phyloP scores from a whole-genome alignment of 805 yeast species.

The Saccharomyces cerevisiae region DNA sequence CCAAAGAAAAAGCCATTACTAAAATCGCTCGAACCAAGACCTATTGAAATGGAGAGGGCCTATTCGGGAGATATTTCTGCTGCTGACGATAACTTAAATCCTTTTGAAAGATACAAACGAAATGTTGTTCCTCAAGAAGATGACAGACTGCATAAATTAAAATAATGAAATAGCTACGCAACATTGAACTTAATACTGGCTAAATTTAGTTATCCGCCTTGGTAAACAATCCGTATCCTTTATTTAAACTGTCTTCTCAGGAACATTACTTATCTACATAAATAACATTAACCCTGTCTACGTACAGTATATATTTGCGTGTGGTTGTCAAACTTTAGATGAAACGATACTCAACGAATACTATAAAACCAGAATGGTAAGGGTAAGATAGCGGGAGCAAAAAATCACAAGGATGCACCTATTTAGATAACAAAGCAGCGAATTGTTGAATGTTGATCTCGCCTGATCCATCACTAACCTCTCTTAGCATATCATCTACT shows the following conservation, averaged over 20 bases:
- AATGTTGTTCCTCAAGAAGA: conserved; percentile 33
- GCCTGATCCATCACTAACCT: conserved; percentile 93
- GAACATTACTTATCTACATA: neutral
- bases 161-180: neutral
- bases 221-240: neutral
- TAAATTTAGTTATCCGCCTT: neutral
- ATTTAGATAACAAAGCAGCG: conserved; percentile 81
- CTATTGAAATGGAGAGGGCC: conserved; percentile 1
- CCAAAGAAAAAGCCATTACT: conserved; percentile 10
- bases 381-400: neutral
- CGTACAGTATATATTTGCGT: neutral
- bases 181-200: neutral
- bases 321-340: neutral
- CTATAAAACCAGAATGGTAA: neutral
- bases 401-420: conserved; percentile 9
- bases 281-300: neutral
- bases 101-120: conserved; percentile 32
- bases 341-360: neutral
- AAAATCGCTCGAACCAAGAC: neutral
- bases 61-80: conserved; percentile 2
- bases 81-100: conserved; percentile 25
- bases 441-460: conserved; percentile 96
- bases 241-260: neutral
- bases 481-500: conserved; percentile 94
- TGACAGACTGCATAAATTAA: conserved; percentile 27